Evolutionary conservation across 1,139 yeast genomes (phyloP).

Genomic region (Yamadazyma kanchanaburiensis): DNA sequence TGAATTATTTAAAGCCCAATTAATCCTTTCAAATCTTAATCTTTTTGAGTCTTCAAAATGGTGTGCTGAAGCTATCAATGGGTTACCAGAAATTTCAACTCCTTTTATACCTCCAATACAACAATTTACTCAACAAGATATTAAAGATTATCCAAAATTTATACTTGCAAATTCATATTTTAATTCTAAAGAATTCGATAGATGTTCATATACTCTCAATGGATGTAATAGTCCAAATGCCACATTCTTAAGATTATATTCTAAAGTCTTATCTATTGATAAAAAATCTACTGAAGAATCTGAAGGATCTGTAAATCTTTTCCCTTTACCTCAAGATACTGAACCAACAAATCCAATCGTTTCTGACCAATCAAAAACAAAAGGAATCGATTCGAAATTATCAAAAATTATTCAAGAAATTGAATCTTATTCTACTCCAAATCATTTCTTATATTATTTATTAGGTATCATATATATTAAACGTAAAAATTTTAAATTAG

Average conservation of each 20-base stretch:
- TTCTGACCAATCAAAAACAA: slow-evolving; percentile 7
- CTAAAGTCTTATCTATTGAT: slow-evolving; percentile 71
- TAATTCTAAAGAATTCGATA: slow-evolving; percentile 79
- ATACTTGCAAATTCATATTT: slow-evolving; percentile 72
- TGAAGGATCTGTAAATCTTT: slow-evolving; percentile 51
- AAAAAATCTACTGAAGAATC: slow-evolving; percentile 69
- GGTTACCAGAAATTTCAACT: slow-evolving; percentile 16
- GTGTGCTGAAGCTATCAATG: slow-evolving; percentile 75
- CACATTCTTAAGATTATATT: slow-evolving; percentile 62
- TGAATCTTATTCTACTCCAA: slow-evolving; percentile 31
- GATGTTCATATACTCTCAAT: slow-evolving; percentile 63
- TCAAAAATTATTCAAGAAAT: slow-evolving; percentile 44
- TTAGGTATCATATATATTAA: slow-evolving; percentile 63
- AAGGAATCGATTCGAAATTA: slow-evolving; percentile 20
- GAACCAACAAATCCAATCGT: slow-evolving; percentile 5
- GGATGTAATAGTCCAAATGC: slow-evolving; percentile 54
- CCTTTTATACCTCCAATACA: slow-evolving; percentile 13
- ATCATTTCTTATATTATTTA: slow-evolving; percentile 69
- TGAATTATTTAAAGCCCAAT: slow-evolving; percentile 10
- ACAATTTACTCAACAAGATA: slow-evolving; percentile 25
- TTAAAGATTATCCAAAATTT: slow-evolving; percentile 27
- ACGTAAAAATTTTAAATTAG: slow-evolving; percentile 57
- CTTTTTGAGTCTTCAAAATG: slow-evolving; percentile 74
- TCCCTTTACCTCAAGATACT: slow-evolving; percentile 14
- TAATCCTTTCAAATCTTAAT: slow-evolving; percentile 38